Conservation (phyloP, 106 monocot genomes). For the Acanthochlamys bracteata region DNA sequence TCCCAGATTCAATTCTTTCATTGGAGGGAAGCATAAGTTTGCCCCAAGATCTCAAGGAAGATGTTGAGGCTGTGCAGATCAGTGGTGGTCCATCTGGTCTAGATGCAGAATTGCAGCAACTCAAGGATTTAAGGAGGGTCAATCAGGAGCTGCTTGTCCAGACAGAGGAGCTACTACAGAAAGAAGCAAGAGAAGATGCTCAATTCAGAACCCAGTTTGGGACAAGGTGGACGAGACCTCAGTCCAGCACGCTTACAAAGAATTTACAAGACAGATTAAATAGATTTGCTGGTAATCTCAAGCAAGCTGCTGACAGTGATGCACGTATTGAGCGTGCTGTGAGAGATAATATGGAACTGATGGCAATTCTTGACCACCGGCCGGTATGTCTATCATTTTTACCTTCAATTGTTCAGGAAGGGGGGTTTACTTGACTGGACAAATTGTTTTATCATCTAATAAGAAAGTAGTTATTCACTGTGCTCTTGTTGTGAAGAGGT, state of each 20-base stretch:
- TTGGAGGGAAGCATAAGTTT: slow-evolving; percentile 45
- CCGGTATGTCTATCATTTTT: slow-evolving; percentile 13
- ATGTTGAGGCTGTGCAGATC: slow-evolving; percentile 54
- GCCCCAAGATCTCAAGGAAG: slow-evolving; percentile 45
- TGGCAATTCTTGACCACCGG: slow-evolving; percentile 24
- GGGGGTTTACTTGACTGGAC: too few relatives aligned
- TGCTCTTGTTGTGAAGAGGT: not conserved
- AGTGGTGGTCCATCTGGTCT: slow-evolving; percentile 49
- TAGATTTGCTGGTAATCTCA: slow-evolving; percentile 26
- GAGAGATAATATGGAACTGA: slow-evolving; percentile 19
- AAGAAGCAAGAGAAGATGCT: slow-evolving; percentile 22
- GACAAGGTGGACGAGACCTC: slow-evolving; percentile 25
- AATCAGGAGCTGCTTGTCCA: slow-evolving; percentile 50
- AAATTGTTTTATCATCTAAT: too few relatives aligned
- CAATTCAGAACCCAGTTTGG: slow-evolving; percentile 23
- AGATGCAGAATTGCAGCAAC: slow-evolving; percentile 47
- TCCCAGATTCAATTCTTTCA: slow-evolving; percentile 57
- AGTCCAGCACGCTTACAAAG: slow-evolving; percentile 27
- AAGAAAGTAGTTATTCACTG: not conserved
- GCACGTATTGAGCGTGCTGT: slow-evolving; percentile 23
- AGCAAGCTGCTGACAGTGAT: slow-evolving; percentile 34
- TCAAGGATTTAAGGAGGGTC: slow-evolving; percentile 55
- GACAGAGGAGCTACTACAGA: slow-evolving; percentile 28
- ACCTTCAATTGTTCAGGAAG: not conserved
- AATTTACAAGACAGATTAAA: slow-evolving; percentile 30